Evolutionary conservation across 495 filamentous ascomycete genomes (phyloP).

Genomic region (Daldinia caldariorum): DNA sequence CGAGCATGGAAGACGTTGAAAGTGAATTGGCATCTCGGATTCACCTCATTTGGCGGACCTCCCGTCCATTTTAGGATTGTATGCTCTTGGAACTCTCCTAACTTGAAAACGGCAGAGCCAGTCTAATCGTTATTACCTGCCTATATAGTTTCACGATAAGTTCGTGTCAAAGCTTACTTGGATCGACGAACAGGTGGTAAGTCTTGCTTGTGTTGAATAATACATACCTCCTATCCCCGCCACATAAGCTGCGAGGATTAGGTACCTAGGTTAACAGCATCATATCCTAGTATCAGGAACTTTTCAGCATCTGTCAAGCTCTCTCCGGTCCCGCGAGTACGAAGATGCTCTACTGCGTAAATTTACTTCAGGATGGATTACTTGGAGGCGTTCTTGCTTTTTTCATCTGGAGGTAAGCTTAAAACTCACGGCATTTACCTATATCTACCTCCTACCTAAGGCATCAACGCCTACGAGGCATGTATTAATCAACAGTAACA

Average conservation of each 20-base stretch:
- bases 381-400: slow-evolving; percentile 71
- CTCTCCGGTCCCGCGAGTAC: slow-evolving; percentile 80
- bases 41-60: slow-evolving; percentile 77
- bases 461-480: not conserved
- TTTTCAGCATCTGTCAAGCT: slow-evolving; percentile 81
- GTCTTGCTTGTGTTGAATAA: no score
- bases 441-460: no score
- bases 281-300: slow-evolving; percentile 73
- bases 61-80: slow-evolving; percentile 77
- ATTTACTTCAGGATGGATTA: slow-evolving; percentile 71
- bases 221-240: no score
- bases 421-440: not conserved
- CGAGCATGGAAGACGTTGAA: slow-evolving; percentile 41
- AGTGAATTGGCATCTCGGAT: slow-evolving; percentile 72
- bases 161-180: slow-evolving; percentile 75
- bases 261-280: not conserved
- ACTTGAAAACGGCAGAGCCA: not conserved
- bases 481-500: slow-evolving; percentile 51
- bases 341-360: slow-evolving; percentile 82
- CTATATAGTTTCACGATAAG: slow-evolving; percentile 64
- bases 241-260: not conserved
- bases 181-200: slow-evolving; percentile 79
- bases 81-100: slow-evolving; percentile 15
- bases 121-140: not conserved
- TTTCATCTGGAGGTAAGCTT: slow-evolving; percentile 72